phyloP scores from a whole-genome alignment of 345 rosid genomes.

The Schrenkiella parvula region DNA sequence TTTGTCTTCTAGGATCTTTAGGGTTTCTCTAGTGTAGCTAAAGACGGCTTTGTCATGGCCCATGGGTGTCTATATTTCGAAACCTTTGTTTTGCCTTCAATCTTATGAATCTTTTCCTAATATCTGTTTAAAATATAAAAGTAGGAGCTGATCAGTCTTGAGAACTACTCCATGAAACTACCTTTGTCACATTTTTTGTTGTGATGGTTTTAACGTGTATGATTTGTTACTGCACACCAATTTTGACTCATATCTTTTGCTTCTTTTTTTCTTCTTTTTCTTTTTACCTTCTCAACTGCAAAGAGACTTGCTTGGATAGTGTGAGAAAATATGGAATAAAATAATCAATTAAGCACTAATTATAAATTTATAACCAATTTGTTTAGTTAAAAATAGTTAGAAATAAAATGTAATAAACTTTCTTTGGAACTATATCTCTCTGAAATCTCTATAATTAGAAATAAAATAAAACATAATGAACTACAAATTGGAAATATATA shows the following conservation, averaged over 20 bases:
- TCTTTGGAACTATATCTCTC: too few species aligned
- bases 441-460: neutral
- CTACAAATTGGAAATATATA: conserved; percentile 3
- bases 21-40: neutral
- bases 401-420: too few species aligned
- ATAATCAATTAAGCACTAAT: neutral
- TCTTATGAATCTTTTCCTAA: neutral
- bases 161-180: neutral
- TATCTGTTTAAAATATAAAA: neutral
- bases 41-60: neutral
- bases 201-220: neutral
- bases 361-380: too few species aligned
- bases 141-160: neutral
- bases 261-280: neutral
- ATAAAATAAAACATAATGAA: neutral
- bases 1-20: neutral
- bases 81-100: neutral
- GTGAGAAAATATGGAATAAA: neutral
- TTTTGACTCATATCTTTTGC: neutral
- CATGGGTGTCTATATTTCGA: neutral
- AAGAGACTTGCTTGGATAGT: neutral
- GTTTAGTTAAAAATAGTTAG: too few species aligned
- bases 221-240: neutral
- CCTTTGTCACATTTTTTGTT: neutral
- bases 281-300: neutral